Base-by-base conservation (phyloP, 2,329 filamentous ascomycete genomes). In the Lojkania enalia region DNA sequence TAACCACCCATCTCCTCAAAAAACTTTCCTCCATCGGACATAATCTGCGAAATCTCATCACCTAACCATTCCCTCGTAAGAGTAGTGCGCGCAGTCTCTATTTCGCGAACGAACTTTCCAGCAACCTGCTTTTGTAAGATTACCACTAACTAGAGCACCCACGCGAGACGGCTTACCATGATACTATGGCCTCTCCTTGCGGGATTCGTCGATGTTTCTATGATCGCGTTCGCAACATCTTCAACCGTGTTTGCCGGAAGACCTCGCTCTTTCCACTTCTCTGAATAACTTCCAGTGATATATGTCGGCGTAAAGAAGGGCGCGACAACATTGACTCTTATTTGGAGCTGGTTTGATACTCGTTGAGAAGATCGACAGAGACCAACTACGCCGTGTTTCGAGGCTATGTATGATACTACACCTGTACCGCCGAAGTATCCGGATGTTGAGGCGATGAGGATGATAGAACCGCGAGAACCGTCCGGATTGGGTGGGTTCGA, bases 291-390 rank as follows among this genome's bases (percentile, higher is more conserved):
- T 12, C 60, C 61, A 0, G 75, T 71, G 14, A 77, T 70, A 32
- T 71, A 65, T 12, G 75, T 77, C 2, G 73, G 71, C 0, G 74
- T 77, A 9, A 75, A 67, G 57, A 74, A 78, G 1, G 76, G 75
- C 6, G 73, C 75, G n/a, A 78, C 62, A 3, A 70, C 72, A 50
- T 77, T 77, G 14, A 72, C 64, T 11, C 73, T 58, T 3, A 77
- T 65, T 12, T 61, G 57, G 18, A 70, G 60, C 32, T 64, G 52
- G 2, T 56, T 48, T 1, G 74, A 70, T 11, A 55, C 56, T 2
- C 39, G 32, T 46, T 75, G 71, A 6, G 66, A 71, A 3, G 69
- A 58, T 2, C 73, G 66, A 4, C 70, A 56, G 1, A 75, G 57
- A 1, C 73, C 72, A 0, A 73, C 55, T 2, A 74, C 58, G 1